Evolutionary conservation across 176 grass and related monocot species (phyloP).

Genomic region (Eragrostis nindensis): DNA sequence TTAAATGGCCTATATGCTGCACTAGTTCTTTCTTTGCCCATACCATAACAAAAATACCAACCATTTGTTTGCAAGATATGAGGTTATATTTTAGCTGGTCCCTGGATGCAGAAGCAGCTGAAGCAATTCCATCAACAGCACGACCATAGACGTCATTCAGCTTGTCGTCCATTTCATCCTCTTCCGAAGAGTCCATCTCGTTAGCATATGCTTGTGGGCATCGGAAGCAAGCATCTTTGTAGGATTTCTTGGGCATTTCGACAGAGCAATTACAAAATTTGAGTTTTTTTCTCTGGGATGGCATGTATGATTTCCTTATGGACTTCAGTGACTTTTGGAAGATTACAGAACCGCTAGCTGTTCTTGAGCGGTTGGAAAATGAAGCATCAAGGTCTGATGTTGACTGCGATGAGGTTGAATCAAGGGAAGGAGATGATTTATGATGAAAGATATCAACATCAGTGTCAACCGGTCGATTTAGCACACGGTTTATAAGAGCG

Average conservation of each 20-base stretch:
- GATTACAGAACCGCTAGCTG: constrained; percentile 66
- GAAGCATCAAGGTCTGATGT: constrained; percentile 53
- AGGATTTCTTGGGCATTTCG: constrained; percentile 79
- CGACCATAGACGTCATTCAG: constrained; percentile 51
- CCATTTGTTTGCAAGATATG: constrained; percentile 93
- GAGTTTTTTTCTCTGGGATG: constrained; percentile 58
- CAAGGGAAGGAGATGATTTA: constrained; percentile 46
- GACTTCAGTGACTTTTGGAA: constrained; percentile 85
- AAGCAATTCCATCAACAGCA: constrained; percentile 45
- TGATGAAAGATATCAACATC: constrained; percentile 55
- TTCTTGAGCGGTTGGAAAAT: constrained; percentile 59
- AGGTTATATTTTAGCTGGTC: constrained; percentile 80
- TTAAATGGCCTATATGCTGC: constrained; percentile 79
- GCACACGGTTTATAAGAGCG: constrained; percentile 62
- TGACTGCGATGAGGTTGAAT: constrained; percentile 50
- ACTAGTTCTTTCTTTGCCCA: constrained; percentile 84
- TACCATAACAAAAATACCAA: constrained; percentile 89
- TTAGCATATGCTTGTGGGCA: constrained; percentile 65
- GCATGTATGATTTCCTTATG: constrained; percentile 87
- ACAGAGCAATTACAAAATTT: constrained; percentile 81
- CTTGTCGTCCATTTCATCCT: constrained; percentile 72
- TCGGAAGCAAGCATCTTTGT: constrained; percentile 84
- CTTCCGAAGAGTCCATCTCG: constrained; percentile 72
- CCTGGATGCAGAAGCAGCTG: constrained; percentile 47
- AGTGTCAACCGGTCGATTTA: constrained; percentile 52